Evolutionary conservation across 1,284 basidiomycete species (phyloP).

Genomic region (Melanopsichium pennsylvanicum): DNA sequence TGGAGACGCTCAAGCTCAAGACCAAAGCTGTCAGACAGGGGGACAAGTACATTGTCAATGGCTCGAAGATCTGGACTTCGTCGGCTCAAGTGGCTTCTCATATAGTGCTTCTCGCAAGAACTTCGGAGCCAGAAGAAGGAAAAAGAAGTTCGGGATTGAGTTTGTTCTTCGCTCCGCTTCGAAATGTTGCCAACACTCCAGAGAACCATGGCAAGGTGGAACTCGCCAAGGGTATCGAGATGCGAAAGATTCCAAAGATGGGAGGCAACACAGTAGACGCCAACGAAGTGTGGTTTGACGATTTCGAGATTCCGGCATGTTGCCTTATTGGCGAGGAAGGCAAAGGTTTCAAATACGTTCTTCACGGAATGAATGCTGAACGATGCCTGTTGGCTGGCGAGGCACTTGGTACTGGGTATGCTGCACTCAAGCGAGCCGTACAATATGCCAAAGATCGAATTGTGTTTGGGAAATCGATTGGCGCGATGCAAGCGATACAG

Average conservation of each 20-base stretch:
- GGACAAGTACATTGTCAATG: slow-evolving; percentile 59
- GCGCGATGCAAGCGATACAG: slow-evolving; percentile 63
- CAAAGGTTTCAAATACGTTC: slow-evolving; percentile 65
- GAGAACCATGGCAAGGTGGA: slow-evolving; percentile 12
- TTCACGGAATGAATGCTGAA: slow-evolving; percentile 66
- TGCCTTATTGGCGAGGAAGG: slow-evolving; percentile 66
- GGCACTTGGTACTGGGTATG: slow-evolving; percentile 65
- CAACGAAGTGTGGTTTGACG: slow-evolving; percentile 65
- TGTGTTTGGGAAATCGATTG: slow-evolving; percentile 63
- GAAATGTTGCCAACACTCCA: slow-evolving; percentile 29
- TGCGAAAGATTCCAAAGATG: slow-evolving; percentile 66
- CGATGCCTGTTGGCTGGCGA: slow-evolving; percentile 67
- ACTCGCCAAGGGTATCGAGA: slow-evolving; percentile 51
- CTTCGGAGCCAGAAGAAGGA: slow-evolving; percentile 48
- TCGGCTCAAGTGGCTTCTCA: slow-evolving; percentile 63
- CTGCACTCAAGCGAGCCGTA: slow-evolving; percentile 42
- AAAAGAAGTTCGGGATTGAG: slow-evolving; percentile 58
- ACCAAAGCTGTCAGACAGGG: slow-evolving; percentile 55
- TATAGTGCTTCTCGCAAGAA: slow-evolving; percentile 65
- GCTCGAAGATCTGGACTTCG: slow-evolving; percentile 61
- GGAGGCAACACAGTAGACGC: slow-evolving; percentile 67
- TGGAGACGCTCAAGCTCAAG: slow-evolving; percentile 63
- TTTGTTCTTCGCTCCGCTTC: slow-evolving; percentile 49
- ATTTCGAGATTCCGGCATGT: slow-evolving; percentile 60
- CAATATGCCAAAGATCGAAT: slow-evolving; percentile 56